Evolutionary conservation across 192 early-diverging fungal species (phyloP), one percentile per base, ranked within the genome.

Genomic region (Entophlyctis helioformis): DNA sequence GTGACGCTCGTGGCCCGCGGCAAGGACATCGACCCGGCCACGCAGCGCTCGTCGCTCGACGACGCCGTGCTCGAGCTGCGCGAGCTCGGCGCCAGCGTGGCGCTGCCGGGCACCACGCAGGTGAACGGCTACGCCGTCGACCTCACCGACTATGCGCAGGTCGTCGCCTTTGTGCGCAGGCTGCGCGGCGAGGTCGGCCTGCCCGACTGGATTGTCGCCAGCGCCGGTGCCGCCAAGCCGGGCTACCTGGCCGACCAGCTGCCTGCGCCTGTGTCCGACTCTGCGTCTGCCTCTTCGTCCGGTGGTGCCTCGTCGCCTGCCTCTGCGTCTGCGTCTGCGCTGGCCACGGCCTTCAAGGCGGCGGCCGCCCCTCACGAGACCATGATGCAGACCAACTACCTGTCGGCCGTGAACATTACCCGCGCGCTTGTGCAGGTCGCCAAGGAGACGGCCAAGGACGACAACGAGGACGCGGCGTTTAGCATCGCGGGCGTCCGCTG

Each of bases 1-100:
- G 62, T 72, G 34, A 72, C 69, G 25, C 44, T 72, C 18, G 53
- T 64, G 16, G 69, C 69, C 6, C 61, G 69, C 33, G 56, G 57
- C 20, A 20, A 57, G 26, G 48, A 53, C 22, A 26, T 13, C 39
- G 23, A 16, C 36, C 26, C 27, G 36, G 40, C 37, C 11, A 32
- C 36, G 2, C 22, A 35, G 27, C n/a, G n/a, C n/a, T 56, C 54
- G 1, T 44, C 50, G 1, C 53, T 62, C 19, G 49, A 58, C 9
- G 15, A 3, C 21, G 59, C 52, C n/a, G 42, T 38, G 13, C 24
- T 49, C 19, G 56, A 66, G 46, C 39, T 55, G 19, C 16, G 26
- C 11, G 42, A 22, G 3, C 20, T 22, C 25, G 45, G 20, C 31
- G 26, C 36, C 20, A 19, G 11, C 29, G 54, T 43, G 35, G 16